A percentile compares a stretch with the other conserved stretches of the same genome.
phyloP scores from a whole-genome alignment of 2,329 filamentous ascomycete genomes.

The Setomelanomma holmii region DNA sequence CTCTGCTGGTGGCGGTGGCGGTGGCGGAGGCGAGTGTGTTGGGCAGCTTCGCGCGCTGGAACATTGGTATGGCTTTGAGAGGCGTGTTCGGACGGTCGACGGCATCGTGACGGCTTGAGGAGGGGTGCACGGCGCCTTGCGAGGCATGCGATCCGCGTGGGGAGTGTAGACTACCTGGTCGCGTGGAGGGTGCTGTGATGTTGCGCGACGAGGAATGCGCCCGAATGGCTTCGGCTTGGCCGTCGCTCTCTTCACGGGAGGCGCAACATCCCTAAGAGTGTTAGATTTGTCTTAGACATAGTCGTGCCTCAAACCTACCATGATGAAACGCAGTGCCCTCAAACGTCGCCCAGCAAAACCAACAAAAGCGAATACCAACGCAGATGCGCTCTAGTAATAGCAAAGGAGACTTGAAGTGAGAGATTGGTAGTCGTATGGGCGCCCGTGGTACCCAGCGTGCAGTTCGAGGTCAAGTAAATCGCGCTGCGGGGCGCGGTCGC shows the following conservation, averaged over 20 bases:
- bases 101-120: conserved; percentile 11
- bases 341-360: conserved; percentile 7
- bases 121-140: conserved; percentile 11
- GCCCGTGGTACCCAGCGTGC: conserved; percentile 4
- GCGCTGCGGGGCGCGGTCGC: conserved; percentile 5
- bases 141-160: conserved; percentile 30
- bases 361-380: conserved; percentile 5
- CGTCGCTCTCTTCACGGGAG: conserved; percentile 16
- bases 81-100: conserved; percentile 34
- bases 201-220: conserved; percentile 34
- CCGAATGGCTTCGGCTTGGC: conserved; percentile 8
- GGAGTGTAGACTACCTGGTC: conserved; percentile 20
- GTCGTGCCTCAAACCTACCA: conserved; percentile 12
- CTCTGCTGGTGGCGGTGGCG: conserved; percentile 19
- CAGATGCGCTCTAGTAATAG: conserved; percentile 5
- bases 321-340: conserved; percentile 17
- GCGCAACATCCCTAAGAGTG: conserved; percentile 29
- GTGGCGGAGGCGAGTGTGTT: conserved; percentile 31
- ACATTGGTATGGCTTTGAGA: conserved; percentile 31
- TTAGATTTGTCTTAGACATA: conserved; percentile 5
- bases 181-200: conserved; percentile 37
- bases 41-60: conserved; percentile 39
- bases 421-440: conserved; percentile 9
- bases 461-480: background rate
- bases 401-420: background rate